Base-by-base conservation (phyloP, 1,284 basidiomycete genomes). In the Trametes hirsuta region DNA sequence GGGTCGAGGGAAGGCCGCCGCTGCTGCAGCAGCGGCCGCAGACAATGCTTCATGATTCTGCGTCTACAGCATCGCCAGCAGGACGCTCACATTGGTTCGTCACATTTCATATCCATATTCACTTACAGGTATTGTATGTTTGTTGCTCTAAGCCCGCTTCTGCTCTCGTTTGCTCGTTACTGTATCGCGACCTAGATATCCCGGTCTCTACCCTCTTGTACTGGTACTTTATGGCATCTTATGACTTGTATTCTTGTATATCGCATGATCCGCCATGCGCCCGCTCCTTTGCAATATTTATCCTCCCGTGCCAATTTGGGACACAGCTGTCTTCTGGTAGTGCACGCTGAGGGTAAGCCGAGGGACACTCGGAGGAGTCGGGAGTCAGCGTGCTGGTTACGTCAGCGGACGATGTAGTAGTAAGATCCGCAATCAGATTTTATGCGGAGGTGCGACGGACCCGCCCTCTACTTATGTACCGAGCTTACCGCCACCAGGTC, bases 1-100 rank as follows among this genome's bases (percentile, higher is more conserved):
- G 55, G 69, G 66, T 15, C 63, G 69, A 47, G 70, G 68, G 50
- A 70, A 68, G 58, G 68, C 63, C 2, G 62, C 60, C 47, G 62
- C 55, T 37, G 64, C 60, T 1, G 60, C 64, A 25, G 67, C 44
- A 14, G 30, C 48, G 10, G 48, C 48, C 12, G 48, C 35, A 37
- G 64, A 62, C 21, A 61, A 52, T 48, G 66, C 64, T 42, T 63
- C 68, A 59, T 69, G 60, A 68, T 55, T 25, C 24, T 42, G 42
- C 46, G 42, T 47, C 10, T 36, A 37, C 40, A n/a, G n/a, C 47
- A 48, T 47, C 11, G 41, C 30, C 46, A 47, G 14, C 22, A 41
- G 63, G 56, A 62, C 57, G 39, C 46, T 62, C 51, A 40, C 42
- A 53, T 15, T 42, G 44, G 44, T 49, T 21, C 41, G 34, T 61